A percentile compares a stretch with the other conserved stretches of the same genome.
phyloP scores from a whole-genome alignment of 176 grass and related monocot genomes.

The Puya raimondii region DNA sequence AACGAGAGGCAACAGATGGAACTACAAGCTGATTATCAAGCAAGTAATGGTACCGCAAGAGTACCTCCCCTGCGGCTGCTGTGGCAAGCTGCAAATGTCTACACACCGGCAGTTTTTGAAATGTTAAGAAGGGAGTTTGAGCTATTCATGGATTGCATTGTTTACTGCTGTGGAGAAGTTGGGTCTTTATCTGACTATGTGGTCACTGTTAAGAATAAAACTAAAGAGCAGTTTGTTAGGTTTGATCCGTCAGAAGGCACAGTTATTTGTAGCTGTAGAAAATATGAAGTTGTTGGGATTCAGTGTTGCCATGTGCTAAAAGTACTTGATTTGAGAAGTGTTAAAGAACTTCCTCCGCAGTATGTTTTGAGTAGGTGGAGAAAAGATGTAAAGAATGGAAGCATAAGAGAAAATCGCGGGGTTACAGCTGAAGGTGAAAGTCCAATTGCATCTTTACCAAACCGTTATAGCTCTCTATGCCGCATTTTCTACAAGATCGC shows the following conservation, averaged over 20 bases:
- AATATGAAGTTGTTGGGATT: conserved; percentile 64
- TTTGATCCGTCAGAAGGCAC: conserved; percentile 66
- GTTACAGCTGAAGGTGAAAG: conserved; percentile 34
- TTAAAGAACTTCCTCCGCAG: conserved; percentile 59
- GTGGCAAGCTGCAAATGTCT: conserved; percentile 74
- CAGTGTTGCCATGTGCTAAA: conserved; percentile 89
- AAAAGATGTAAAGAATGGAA: conserved; percentile 60
- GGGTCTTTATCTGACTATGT: conserved; percentile 58
- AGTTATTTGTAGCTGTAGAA: conserved; percentile 70
- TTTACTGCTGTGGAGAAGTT: conserved; percentile 55
- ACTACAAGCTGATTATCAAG: conserved; percentile 70
- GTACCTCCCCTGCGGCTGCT: conserved; percentile 42
- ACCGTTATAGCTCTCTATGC: conserved; percentile 56
- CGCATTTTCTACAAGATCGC: conserved; percentile 65
- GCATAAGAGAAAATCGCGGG: conserved; percentile 22
- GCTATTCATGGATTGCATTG: conserved; percentile 49
- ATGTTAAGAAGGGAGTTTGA: conserved; percentile 75
- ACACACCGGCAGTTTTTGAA: conserved; percentile 51
- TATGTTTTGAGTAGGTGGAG: conserved; percentile 81
- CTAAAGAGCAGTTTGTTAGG: conserved; percentile 58
- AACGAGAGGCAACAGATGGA: conserved; percentile 59
- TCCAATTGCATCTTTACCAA: conserved; percentile 32
- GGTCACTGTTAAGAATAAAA: conserved; percentile 52
- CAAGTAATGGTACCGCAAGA: conserved; percentile 40
- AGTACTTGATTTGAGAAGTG: conserved; percentile 63